Evolutionary conservation across 2,329 filamentous ascomycete genomes (phyloP).

Genomic region (Aspergillus pseudoglaucus): DNA sequence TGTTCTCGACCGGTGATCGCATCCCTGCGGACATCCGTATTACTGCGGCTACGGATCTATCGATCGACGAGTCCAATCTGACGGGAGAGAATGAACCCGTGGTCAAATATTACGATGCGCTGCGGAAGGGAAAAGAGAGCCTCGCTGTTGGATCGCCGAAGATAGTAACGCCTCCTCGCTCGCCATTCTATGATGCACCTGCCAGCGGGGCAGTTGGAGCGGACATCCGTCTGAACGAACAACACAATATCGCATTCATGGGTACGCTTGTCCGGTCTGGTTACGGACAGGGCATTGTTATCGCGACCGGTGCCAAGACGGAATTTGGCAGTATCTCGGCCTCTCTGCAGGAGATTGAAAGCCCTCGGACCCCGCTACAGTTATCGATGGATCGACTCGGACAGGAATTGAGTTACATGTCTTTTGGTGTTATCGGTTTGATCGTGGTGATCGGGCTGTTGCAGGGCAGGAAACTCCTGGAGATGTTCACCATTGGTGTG

Average conservation of each 20-base stretch:
- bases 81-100: constrained; percentile 96
- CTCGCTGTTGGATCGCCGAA: constrained; percentile 27
- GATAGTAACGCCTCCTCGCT: constrained; percentile 37
- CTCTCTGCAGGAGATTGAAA: constrained; percentile 90
- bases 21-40: constrained; percentile 95
- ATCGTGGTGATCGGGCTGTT: constrained; percentile 88
- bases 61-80: constrained; percentile 93
- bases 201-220: constrained; percentile 55
- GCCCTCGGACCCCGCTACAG: constrained; percentile 86
- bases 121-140: constrained; percentile 32
- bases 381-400: constrained; percentile 96
- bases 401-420: constrained; percentile 92
- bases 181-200: constrained; percentile 54
- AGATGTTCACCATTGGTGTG: constrained; percentile 97
- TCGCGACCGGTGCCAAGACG: constrained; percentile 86
- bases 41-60: constrained; percentile 79
- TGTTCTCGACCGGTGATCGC: constrained; percentile 92
- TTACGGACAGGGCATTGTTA: constrained; percentile 93
- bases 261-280: constrained; percentile 92
- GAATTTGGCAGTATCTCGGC: constrained; percentile 96
- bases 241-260: constrained; percentile 96
- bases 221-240: constrained; percentile 63
- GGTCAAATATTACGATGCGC: constrained; percentile 62
- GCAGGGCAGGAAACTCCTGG: constrained; percentile 80
- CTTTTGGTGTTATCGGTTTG: constrained; percentile 86